A percentile compares a stretch with the other conserved stretches of the same genome.
phyloP scores from a whole-genome alignment of 2,329 filamentous ascomycete genomes.

The Fusarium coffeatum region DNA sequence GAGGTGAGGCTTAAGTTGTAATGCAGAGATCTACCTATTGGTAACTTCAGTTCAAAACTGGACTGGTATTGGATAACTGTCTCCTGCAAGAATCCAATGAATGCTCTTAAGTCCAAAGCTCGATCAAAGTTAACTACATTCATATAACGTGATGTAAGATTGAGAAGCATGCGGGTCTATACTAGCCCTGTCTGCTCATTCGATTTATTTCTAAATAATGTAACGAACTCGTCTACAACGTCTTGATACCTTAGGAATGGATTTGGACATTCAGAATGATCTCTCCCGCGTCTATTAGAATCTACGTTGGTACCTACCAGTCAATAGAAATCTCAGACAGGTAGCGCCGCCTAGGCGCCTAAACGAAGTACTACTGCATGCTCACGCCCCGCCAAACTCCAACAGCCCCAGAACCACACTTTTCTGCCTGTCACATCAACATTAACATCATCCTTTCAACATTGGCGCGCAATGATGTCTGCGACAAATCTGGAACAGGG shows the following conservation, averaged over 20 bases:
- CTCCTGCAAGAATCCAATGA: background rate
- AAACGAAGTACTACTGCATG: constrained; percentile 16
- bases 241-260: background rate
- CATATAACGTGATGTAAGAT: background rate
- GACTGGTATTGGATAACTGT: background rate
- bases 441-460: constrained; percentile 21
- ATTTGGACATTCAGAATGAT: background rate
- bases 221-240: background rate
- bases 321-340: background rate
- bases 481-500: constrained; percentile 6
- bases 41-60: background rate
- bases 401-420: constrained; percentile 34
- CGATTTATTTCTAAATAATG: background rate
- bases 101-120: background rate
- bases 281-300: background rate
- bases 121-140: background rate
- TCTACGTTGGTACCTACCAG: background rate
- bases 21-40: background rate
- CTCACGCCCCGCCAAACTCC: constrained; percentile 32
- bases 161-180: background rate
- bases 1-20: background rate
- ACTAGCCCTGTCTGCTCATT: background rate
- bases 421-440: constrained; percentile 28
- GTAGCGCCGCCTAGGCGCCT: background rate
- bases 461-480: constrained; percentile 32